phyloP scores from a whole-genome alignment of 1,284 basidiomycete genomes.

The Ustilago lituana region DNA sequence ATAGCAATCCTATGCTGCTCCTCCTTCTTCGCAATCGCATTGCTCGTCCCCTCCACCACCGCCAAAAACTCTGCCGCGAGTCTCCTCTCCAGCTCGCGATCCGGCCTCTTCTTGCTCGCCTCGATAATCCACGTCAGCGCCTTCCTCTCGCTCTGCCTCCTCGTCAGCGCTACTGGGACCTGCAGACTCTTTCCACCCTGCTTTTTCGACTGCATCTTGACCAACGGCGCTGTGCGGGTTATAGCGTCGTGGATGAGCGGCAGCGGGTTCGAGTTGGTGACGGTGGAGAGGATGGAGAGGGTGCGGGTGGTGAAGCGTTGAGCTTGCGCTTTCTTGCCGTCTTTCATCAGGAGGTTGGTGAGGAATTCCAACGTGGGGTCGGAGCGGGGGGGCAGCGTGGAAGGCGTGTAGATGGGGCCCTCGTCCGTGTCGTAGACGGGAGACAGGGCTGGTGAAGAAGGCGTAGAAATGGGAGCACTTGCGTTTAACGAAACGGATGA shows the following conservation, averaged over 20 bases:
- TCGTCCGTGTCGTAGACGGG: constrained; percentile 8
- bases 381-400: constrained; percentile 48
- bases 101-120: constrained; percentile 67
- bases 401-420: constrained; percentile 39
- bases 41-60: constrained; percentile 66
- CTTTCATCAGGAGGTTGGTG: constrained; percentile 68
- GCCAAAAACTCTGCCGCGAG: constrained; percentile 68
- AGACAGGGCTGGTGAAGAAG: constrained; percentile 4
- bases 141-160: constrained; percentile 63
- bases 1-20: constrained; percentile 77
- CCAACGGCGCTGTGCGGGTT: constrained; percentile 60
- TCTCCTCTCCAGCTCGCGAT: constrained; percentile 65
- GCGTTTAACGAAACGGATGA: too few relatives aligned
- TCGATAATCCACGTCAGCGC: constrained; percentile 69
- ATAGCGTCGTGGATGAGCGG: constrained; percentile 67
- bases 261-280: constrained; percentile 65
- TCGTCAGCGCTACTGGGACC: constrained; percentile 67
- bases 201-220: constrained; percentile 66
- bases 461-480: constrained; percentile 10
- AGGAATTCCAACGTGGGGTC: constrained; percentile 65
- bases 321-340: constrained; percentile 68
- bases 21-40: constrained; percentile 66
- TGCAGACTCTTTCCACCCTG: constrained; percentile 67
- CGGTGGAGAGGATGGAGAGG: constrained; percentile 59
- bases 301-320: constrained; percentile 62